A percentile compares a stretch with the other conserved stretches of the same genome.
phyloP scores from a whole-genome alignment of 495 filamentous ascomycete species.

The Podospora appendiculata region DNA sequence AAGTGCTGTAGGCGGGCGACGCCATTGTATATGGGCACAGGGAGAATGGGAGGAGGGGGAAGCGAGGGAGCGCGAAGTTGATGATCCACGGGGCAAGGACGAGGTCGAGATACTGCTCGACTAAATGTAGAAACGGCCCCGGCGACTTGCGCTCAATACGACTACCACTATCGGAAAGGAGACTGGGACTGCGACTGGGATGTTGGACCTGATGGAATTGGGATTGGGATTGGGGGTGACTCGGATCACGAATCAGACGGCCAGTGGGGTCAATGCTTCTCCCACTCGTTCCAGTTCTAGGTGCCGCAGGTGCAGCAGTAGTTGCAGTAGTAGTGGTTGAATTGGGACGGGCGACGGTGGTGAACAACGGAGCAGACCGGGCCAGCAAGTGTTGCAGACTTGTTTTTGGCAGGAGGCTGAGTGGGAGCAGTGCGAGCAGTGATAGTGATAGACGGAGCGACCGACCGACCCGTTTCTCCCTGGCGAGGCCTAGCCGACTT shows the following conservation, averaged over 20 bases:
- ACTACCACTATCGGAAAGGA: not conserved
- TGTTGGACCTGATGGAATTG: not conserved
- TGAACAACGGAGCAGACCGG: no score
- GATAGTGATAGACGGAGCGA: conserved; percentile 4
- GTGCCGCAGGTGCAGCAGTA: not conserved
- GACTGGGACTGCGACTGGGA: not conserved
- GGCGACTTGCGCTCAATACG: not conserved
- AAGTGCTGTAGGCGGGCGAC: conserved; percentile 37
- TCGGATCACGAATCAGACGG: not conserved
- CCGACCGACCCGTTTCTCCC: conserved; percentile 5
- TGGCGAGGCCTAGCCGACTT: conserved; percentile 5
- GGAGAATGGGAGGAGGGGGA: conserved; percentile 10
- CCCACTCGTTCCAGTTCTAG: not conserved
- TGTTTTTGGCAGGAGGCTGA: not conserved
- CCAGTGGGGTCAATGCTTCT: not conserved
- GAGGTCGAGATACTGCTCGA: conserved; percentile 14
- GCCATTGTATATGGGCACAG: conserved; percentile 34
- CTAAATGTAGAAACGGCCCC: conserved; percentile 3
- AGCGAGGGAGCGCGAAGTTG: conserved; percentile 5
- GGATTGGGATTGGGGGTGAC: conserved; percentile 7
- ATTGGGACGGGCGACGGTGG: no score
- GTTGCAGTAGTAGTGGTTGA: not conserved
- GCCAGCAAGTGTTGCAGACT: not conserved
- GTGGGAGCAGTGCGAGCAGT: not conserved
- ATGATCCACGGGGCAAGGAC: conserved; percentile 12